Evolutionary conservation across 2,329 filamentous ascomycete species (phyloP).

Genomic region (Emmonsia crescens): DNA sequence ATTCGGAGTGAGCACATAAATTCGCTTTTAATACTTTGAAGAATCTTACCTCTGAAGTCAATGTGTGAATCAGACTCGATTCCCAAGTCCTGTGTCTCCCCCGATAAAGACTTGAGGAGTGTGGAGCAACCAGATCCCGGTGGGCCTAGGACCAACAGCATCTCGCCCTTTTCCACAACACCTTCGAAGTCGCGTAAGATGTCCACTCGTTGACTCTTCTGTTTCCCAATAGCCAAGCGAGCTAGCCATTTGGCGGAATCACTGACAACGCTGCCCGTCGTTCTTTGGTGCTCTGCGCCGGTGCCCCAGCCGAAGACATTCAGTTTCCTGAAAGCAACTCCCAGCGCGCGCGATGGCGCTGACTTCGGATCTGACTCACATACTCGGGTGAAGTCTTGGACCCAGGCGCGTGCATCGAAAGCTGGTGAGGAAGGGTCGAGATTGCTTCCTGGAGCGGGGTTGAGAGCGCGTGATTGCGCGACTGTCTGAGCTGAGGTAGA

Average conservation of each 20-base stretch:
- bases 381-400: too few relatives aligned
- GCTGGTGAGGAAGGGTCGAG: too few relatives aligned
- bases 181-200: slow-evolving; percentile 56
- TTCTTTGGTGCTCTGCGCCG: slow-evolving; percentile 33
- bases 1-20: slow-evolving; percentile 43
- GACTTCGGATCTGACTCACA: too few relatives aligned
- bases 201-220: slow-evolving; percentile 35
- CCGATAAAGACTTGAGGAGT: slow-evolving; percentile 70
- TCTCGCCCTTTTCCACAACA: slow-evolving; percentile 45
- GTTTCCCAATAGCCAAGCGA: slow-evolving; percentile 13
- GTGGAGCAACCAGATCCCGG: slow-evolving; percentile 64
- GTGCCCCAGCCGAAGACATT: slow-evolving; percentile 28
- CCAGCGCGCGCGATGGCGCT: slow-evolving; percentile 6
- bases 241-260: slow-evolving; percentile 30
- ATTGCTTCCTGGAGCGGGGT: too few relatives aligned
- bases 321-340: slow-evolving; percentile 28
- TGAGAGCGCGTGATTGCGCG: too few relatives aligned
- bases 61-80: slow-evolving; percentile 49
- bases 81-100: slow-evolving; percentile 65
- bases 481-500: too few relatives aligned
- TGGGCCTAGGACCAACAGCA: slow-evolving; percentile 49
- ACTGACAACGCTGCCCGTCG: too few relatives aligned
- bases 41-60: neutral
- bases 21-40: neutral
- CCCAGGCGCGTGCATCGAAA: too few relatives aligned